A percentile compares a stretch with the other conserved stretches of the same genome.
phyloP scores from a whole-genome alignment of 2,329 filamentous ascomycete genomes.

The Bisporella sp. region DNA sequence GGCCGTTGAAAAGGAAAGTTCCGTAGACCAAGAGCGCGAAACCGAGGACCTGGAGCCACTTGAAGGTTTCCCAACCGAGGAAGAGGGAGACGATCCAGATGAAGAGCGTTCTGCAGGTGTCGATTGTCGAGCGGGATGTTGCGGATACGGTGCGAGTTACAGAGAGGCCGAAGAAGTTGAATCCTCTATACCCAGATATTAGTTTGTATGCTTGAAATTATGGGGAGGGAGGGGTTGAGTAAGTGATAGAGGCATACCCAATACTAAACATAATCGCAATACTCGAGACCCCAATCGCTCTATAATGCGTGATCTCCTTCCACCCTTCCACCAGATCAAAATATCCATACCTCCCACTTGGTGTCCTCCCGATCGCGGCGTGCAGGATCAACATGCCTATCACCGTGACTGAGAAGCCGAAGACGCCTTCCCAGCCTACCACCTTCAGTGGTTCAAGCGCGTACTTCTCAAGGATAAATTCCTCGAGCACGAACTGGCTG shows the following conservation, averaged over 20 bases:
- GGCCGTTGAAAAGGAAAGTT: slow-evolving; percentile 92
- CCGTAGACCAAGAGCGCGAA: slow-evolving; percentile 91
- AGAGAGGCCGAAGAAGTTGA: slow-evolving; percentile 97
- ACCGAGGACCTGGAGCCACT: slow-evolving; percentile 87
- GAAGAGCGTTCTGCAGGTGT: slow-evolving; percentile 94
- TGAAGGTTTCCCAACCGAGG: slow-evolving; percentile 95
- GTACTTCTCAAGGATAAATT: slow-evolving; percentile 79
- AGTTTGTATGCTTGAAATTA: not conserved
- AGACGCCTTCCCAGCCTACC: slow-evolving; percentile 93
- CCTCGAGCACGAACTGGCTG: slow-evolving; percentile 91
- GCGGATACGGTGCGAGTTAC: slow-evolving; percentile 87
- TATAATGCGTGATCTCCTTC: slow-evolving; percentile 69
- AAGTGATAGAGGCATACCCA: slow-evolving; percentile 52
- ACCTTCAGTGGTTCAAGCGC: slow-evolving; percentile 73
- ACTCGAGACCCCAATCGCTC: slow-evolving; percentile 66
- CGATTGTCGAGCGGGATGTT: slow-evolving; percentile 90
- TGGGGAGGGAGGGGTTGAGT: too few relatives aligned
- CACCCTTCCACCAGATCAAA: slow-evolving; percentile 88
- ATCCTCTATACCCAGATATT: slow-evolving; percentile 54
- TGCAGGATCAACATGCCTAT: slow-evolving; percentile 77
- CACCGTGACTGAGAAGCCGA: slow-evolving; percentile 77
- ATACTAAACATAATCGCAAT: slow-evolving; percentile 96
- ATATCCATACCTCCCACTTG: slow-evolving; percentile 68
- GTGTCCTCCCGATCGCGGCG: slow-evolving; percentile 66
- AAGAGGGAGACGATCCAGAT: slow-evolving; percentile 95